Conservation (phyloP, 2,329 filamentous ascomycete genomes). For the Decorospora gaudefroyi region DNA sequence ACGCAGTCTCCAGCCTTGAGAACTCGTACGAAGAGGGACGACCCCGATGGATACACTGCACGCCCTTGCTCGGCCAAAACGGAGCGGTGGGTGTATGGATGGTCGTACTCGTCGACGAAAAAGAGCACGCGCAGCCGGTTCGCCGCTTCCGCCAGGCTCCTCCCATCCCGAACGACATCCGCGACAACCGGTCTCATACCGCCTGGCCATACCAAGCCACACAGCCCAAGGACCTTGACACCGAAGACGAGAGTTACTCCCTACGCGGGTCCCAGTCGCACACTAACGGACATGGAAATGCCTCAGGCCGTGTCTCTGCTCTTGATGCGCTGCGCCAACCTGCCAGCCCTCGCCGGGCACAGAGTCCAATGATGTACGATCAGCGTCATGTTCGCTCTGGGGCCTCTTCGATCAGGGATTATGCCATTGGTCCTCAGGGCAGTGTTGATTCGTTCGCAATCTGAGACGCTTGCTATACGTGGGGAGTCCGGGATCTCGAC, state of each 20-base stretch:
- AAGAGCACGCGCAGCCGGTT: slow-evolving; percentile 27
- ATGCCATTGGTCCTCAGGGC: slow-evolving; percentile 6
- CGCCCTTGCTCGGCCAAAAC: slow-evolving; percentile 69
- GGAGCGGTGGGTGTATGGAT: slow-evolving; percentile 77
- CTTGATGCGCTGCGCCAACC: slow-evolving; percentile 15
- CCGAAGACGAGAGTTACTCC: slow-evolving; percentile 5
- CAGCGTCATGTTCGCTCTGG: slow-evolving; percentile 19
- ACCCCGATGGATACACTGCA: slow-evolving; percentile 76
- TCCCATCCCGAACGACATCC: slow-evolving; percentile 35
- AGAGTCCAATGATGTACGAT: slow-evolving; percentile 9
- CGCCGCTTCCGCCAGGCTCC: slow-evolving; percentile 41
- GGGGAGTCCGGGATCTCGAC: too few relatives aligned
- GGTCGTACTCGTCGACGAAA: slow-evolving; percentile 70
- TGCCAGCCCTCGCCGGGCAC: slow-evolving; percentile 10
- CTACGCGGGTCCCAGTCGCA: slow-evolving; percentile 2
- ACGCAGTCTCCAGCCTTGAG: slow-evolving; percentile 43
- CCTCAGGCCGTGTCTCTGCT: slow-evolving; percentile 7
- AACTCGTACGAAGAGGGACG: slow-evolving; percentile 61
- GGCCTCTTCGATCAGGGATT: slow-evolving; percentile 16
- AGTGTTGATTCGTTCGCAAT: slow-evolving; percentile 26
- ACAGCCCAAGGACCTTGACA: slow-evolving; percentile 16
- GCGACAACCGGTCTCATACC: slow-evolving; percentile 12
- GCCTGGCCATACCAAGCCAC: slow-evolving; percentile 2
- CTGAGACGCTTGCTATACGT: slow-evolving; percentile 6
- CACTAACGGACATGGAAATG: slow-evolving; percentile 5